phyloP scores from a whole-genome alignment of 768 basidiomycete species.

The Xerocomus potaroensis region DNA sequence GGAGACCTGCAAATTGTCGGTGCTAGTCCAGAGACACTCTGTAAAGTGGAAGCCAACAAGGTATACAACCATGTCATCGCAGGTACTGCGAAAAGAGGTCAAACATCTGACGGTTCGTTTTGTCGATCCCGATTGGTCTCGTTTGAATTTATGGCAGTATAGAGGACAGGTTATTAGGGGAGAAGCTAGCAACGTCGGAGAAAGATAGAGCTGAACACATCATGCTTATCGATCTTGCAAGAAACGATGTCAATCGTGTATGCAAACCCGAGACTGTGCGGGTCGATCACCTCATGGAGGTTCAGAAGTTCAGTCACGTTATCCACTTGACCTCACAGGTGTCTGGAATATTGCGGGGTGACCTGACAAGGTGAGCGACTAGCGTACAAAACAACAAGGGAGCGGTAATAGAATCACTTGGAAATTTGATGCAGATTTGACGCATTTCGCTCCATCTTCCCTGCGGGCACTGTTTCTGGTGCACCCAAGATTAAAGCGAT shows the following conservation, averaged over 20 bases:
- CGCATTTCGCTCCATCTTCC: constrained; percentile 98
- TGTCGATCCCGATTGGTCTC: constrained; percentile 1
- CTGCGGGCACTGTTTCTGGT: constrained; percentile 97
- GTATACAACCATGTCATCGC: constrained; percentile 99
- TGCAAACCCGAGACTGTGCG: constrained; percentile 94
- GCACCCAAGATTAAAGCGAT: constrained; percentile 99
- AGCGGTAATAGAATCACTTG: constrained; percentile 3
- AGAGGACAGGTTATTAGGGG: constrained; percentile 87
- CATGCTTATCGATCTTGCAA: constrained; percentile 96
- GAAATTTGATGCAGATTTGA: constrained; percentile 63
- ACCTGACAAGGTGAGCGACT: constrained; percentile 64
- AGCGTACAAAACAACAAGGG: background rate
- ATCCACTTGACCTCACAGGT: constrained; percentile 97
- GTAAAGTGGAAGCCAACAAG: constrained; percentile 88
- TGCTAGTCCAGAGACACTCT: constrained; percentile 95
- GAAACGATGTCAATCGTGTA: constrained; percentile 97
- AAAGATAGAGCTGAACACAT: constrained; percentile 98
- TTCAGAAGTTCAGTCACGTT: constrained; percentile 97
- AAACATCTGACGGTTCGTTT: constrained; percentile 72
- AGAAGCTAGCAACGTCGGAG: constrained; percentile 72
- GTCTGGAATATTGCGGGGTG: constrained; percentile 78
- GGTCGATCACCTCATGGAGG: constrained; percentile 88
- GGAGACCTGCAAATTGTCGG: constrained; percentile 94
- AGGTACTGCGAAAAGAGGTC: constrained; percentile 87
- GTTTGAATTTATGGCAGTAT: constrained; percentile 8